Base-by-base conservation (phyloP, 768 basidiomycete genomes). In the Galerina sulciceps region DNA sequence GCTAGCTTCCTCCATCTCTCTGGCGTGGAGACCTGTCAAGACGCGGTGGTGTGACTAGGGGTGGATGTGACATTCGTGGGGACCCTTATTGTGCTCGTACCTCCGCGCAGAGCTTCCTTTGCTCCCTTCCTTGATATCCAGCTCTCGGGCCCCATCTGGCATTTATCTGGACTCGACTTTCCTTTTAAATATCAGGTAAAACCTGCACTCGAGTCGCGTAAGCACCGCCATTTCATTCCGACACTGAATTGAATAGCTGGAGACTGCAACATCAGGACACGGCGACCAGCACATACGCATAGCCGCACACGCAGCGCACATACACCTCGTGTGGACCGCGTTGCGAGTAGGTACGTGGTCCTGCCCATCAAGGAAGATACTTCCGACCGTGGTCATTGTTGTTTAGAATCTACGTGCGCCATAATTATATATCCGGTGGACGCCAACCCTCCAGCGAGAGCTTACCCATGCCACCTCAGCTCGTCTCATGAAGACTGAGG, bases 1-100 rank as follows among this genome's bases (percentile, higher is more conserved):
- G 57, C 56, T 52, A 56, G 57, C 53, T 58, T 62, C 59, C 57
- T 54, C 60, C 57, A 41, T 17, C 45, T 52, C 46, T n/a, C 56
- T 62, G 58, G 57, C 62, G 56, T 65, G 66, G 61, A 63, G 61
- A 59, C 62, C 64, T 65, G 63, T 65, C 65, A 66, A 62, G 53
- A 66, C 69, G 67, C 69, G 69, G 69, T 70, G 67, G 63, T 59
- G 69, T 70, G 69, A 70, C 64, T 53, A 57, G 53, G 47, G 54
- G 49, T 37, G 48, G 26, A 20, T 64, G 62, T 70, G 65, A 70
- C 65, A 65, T 37, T 57, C 64, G 62, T 62, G 65, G 65, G 62
- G 58, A 66, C 53, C n/a, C n/a, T n/a, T 60, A 63, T 66, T 67
- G 66, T 58, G 47, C 58, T 52, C 53, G 45, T 55, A 53, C 58